Percentiles rank a stretch among this genome's conserved stretches.
Conservation (phyloP, 2,329 filamentous ascomycete species). For the Metarhizium robertsii region DNA sequence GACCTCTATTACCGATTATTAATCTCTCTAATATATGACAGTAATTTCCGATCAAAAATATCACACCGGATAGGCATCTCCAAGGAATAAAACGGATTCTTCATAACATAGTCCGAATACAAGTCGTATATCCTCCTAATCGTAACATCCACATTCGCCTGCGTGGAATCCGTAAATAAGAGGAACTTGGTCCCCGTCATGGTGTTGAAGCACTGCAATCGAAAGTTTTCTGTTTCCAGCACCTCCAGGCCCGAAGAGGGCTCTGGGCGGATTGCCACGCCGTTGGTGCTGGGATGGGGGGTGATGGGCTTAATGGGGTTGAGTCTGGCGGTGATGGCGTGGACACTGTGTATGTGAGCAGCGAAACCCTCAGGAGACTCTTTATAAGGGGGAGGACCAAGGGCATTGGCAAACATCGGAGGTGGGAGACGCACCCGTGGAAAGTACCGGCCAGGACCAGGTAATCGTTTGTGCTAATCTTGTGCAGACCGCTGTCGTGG, state of each 20-base stretch:
- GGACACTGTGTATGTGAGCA: conserved; percentile 38
- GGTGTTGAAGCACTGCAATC: conserved; percentile 92
- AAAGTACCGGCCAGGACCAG: conserved; percentile 95
- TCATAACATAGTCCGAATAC: conserved; percentile 97
- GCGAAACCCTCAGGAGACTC: neutral
- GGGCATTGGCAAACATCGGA: neutral
- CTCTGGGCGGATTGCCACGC: conserved; percentile 42
- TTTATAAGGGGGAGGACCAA: neutral
- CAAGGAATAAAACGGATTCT: conserved; percentile 96
- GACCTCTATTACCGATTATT: conserved; percentile 40
- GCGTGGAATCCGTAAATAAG: conserved; percentile 83
- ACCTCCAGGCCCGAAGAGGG: conserved; percentile 77
- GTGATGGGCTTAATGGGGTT: conserved; percentile 39
- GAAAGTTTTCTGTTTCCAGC: conserved; percentile 88
- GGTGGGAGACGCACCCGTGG: conserved; percentile 59
- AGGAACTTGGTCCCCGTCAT: conserved; percentile 92
- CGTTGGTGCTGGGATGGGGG: conserved; percentile 26
- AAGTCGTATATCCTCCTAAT: conserved; percentile 85
- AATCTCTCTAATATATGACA: conserved; percentile 68
- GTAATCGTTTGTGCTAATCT: conserved; percentile 91
- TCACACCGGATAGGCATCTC: conserved; percentile 97
- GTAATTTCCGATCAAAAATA: conserved; percentile 81
- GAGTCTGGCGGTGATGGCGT: conserved; percentile 58
- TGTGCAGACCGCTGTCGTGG: conserved; percentile 72
- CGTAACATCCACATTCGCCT: conserved; percentile 77